Evolutionary conservation across 106 monocot genomes (phyloP).

Genomic region (Xerophyta viscosa): DNA sequence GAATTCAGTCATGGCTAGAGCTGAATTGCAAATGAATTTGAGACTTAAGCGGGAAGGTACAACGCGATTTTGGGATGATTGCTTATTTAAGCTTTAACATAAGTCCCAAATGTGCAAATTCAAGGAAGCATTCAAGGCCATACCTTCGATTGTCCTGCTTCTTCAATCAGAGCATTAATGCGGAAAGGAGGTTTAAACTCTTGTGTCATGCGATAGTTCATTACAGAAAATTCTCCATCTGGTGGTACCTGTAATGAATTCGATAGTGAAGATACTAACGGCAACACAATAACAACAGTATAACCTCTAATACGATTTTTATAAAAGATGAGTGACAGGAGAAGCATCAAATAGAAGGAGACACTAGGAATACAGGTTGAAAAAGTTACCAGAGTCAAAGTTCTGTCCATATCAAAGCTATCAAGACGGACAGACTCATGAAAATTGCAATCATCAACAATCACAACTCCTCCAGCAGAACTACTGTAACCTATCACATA

Average conservation of each 20-base stretch:
- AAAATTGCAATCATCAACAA: constrained; percentile 98
- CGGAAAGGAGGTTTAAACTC: constrained; percentile 98
- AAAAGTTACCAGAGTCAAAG: constrained; percentile 70
- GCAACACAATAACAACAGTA: not conserved
- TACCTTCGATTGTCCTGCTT: constrained; percentile 75
- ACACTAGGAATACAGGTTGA: no score
- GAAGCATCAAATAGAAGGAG: constrained; percentile 6
- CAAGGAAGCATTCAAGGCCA: not conserved
- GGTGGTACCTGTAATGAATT: constrained; percentile 55
- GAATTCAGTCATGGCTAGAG: no score
- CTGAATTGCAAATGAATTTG: no score
- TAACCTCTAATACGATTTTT: not conserved
- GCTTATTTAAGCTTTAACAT: no score
- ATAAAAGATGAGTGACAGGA: no score
- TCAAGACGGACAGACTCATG: constrained; percentile 96
- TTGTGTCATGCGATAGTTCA: constrained; percentile 98
- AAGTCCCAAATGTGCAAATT: not conserved
- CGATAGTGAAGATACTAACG: not conserved
- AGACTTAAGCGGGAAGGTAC: no score
- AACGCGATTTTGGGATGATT: no score
- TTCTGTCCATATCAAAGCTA: constrained; percentile 85
- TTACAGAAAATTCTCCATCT: constrained; percentile 97
- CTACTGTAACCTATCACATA: constrained; percentile 62
- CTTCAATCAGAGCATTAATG: constrained; percentile 90
- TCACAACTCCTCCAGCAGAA: constrained; percentile 65